Conservation (phyloP, 345 rosid species). For the Hibiscus tridactylites region DNA sequence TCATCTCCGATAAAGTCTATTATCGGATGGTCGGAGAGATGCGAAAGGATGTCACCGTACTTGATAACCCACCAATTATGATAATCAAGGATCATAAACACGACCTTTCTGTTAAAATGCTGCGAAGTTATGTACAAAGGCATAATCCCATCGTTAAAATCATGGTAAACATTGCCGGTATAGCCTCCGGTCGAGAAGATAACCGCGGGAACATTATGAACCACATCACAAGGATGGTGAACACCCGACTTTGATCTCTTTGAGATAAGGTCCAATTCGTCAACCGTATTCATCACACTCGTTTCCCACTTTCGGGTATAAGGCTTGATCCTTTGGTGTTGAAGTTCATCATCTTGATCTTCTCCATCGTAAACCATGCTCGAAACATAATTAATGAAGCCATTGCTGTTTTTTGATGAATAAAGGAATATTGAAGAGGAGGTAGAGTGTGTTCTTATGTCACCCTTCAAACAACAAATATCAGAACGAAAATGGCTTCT, state of each 20-base stretch:
- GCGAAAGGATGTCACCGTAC: constrained; percentile 43
- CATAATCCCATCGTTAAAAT: constrained; percentile 60
- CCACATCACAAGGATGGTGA: constrained; percentile 39
- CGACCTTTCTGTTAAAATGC: constrained; percentile 49
- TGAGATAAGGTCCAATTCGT: constrained; percentile 34
- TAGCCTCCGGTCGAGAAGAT: constrained; percentile 65
- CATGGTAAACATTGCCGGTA: constrained; percentile 64
- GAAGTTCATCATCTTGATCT: constrained; percentile 15
- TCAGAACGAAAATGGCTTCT: constrained; percentile 50
- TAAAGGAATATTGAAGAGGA: constrained; percentile 46
- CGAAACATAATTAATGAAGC: constrained; percentile 14
- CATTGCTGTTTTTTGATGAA: constrained; percentile 15
- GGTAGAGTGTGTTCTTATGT: constrained; percentile 39
- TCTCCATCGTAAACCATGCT: constrained; percentile 1
- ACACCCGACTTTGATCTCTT: constrained; percentile 14
- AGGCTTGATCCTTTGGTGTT: constrained; percentile 45
- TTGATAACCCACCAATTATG: constrained; percentile 62
- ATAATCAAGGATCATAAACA: constrained; percentile 57
- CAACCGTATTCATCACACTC: constrained; percentile 47
- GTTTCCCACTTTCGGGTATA: constrained; percentile 71
- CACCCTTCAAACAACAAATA: constrained; percentile 58
- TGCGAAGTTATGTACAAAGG: constrained; percentile 62
- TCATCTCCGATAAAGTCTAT: constrained; percentile 45
- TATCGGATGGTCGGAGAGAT: constrained; percentile 36
- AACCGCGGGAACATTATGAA: constrained; percentile 46